Evolutionary conservation across 2,329 filamentous ascomycete species (phyloP), one percentile per base, ranked within the genome.

Genomic region (Aspergillus novofumigatus): DNA sequence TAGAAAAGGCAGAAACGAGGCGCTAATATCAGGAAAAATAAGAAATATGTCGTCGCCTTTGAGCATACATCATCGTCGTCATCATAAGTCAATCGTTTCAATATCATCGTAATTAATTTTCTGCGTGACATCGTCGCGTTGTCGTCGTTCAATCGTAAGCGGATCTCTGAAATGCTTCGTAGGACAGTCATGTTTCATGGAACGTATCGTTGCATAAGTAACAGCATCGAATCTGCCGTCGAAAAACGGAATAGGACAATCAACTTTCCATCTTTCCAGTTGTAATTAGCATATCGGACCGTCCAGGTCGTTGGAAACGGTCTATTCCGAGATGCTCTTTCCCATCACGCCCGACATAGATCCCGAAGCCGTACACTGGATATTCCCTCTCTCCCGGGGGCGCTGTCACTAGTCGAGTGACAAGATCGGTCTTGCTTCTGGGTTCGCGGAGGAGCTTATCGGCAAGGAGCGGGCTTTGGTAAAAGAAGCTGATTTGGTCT

Each of bases 401-500:
- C 0, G 74, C 78, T 75, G 47, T 84, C 52, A 90, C 86, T 2
- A 96, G 77, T 45, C 89, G 80, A 0, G 83, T 85, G 23, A 87
- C 81, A 21, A 97, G 81, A 62, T 92, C 88, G 0, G 78, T 78
- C 62, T 86, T 87, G n/a, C 81, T 86, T 28, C 81, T 79, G 2
- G 88, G 84, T 41, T 86, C 83, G 52, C 86, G 81, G 69, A 97
- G 93, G 0, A 88, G 83, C 9, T 86, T 81, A 67, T 96, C 92
- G 4, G 83, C 79, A 1, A 90, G 78, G 20, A 95, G 78, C 25
- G 88, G 87, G 47, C 86, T 87, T 63, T 87, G 86, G 58, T 90
- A 86, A 45, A 93, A 79, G 70, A 93, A 92, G 67, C 86, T 88
- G 64, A 95, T 82, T 23, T 92, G 80, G 69, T 92, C 91, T 1